These are phyloP conservation scores for Hsuehochloa calcarea DNA, from an alignment of 176 grass and related monocot genomes.

Conservation along the genomic window DNA sequence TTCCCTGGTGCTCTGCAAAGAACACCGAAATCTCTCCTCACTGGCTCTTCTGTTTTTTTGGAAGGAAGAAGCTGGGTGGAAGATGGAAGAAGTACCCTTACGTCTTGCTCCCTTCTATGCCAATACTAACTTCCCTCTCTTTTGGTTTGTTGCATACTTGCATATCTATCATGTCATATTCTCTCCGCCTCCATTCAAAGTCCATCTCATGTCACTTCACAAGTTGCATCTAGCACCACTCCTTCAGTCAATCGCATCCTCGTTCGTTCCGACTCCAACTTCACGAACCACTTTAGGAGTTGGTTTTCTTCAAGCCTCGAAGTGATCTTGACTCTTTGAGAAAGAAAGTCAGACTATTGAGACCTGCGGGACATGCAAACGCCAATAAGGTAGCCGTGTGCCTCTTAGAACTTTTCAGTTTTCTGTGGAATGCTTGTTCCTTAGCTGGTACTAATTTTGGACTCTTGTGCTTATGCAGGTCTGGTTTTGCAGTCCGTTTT, in stretches of 20 bases:
- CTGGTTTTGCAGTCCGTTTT: background rate
- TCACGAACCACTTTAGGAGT: background rate
- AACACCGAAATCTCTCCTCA: slow-evolving; percentile 6
- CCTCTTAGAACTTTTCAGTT: background rate
- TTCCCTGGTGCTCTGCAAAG: slow-evolving; percentile 33
- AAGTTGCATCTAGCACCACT: slow-evolving; percentile 18
- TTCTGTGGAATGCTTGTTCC: background rate
- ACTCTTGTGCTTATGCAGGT: slow-evolving; percentile 19
- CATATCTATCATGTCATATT: slow-evolving; percentile 24
- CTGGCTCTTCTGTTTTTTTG: slow-evolving; percentile 68
- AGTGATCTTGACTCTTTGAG: background rate
- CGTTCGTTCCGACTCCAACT: background rate
- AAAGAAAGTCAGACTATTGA: background rate
- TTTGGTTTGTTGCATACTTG: background rate
- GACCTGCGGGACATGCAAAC: background rate
- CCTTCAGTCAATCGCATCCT: background rate
- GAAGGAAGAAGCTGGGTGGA: slow-evolving; percentile 54
- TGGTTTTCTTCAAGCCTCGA: slow-evolving; percentile 1
- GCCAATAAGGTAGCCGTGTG: slow-evolving; percentile 7
- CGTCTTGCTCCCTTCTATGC: slow-evolving; percentile 5
- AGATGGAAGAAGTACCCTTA: slow-evolving; percentile 19
- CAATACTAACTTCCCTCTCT: background rate
- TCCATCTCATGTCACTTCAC: background rate
- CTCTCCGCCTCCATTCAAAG: background rate
- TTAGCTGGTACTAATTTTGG: background rate